These are phyloP conservation scores for Cnidoscolus chayamansa DNA, from an alignment of 441 rosid genomes.

Conservation along the genomic window DNA sequence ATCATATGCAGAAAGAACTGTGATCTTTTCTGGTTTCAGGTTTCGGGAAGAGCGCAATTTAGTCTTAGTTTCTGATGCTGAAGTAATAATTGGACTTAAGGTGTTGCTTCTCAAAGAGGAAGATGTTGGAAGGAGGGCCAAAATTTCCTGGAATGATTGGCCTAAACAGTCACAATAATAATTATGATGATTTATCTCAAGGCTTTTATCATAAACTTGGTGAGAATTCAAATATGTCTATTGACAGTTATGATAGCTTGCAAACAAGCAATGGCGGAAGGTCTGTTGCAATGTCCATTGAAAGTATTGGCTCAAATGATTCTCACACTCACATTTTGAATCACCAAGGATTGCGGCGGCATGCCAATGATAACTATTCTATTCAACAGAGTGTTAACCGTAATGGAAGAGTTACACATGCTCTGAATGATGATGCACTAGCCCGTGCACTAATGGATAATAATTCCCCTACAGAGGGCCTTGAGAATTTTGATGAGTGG, in stretches of 20 bases:
- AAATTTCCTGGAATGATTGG: constrained; percentile 36
- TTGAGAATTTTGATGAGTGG: constrained; percentile 78
- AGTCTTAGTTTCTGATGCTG: constrained; percentile 25
- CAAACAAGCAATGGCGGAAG: constrained; percentile 67
- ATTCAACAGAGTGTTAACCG: constrained; percentile 55
- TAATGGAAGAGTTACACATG: constrained; percentile 65
- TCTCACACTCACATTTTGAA: constrained; percentile 60
- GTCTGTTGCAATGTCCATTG: constrained; percentile 67
- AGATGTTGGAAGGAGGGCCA: constrained; percentile 36
- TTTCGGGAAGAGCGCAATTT: neutral
- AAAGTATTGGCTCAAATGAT: constrained; percentile 57
- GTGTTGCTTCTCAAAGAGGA: constrained; percentile 1
- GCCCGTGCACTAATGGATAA: constrained; percentile 77
- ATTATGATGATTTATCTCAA: constrained; percentile 53
- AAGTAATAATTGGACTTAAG: constrained; percentile 22
- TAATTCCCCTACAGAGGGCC: constrained; percentile 55
- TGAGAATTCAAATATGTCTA: constrained; percentile 68
- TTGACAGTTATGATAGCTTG: constrained; percentile 42
- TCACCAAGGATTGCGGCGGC: constrained; percentile 58
- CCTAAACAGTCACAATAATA: constrained; percentile 26
- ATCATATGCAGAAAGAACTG: neutral
- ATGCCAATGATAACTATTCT: constrained; percentile 21
- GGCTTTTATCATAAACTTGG: constrained; percentile 57
- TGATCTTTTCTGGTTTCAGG: constrained; percentile 14
- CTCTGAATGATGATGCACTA: constrained; percentile 74